These are phyloP conservation scores for Pterula multifida DNA, from an alignment of 1,284 basidiomycete species.

Conservation along the genomic window DNA sequence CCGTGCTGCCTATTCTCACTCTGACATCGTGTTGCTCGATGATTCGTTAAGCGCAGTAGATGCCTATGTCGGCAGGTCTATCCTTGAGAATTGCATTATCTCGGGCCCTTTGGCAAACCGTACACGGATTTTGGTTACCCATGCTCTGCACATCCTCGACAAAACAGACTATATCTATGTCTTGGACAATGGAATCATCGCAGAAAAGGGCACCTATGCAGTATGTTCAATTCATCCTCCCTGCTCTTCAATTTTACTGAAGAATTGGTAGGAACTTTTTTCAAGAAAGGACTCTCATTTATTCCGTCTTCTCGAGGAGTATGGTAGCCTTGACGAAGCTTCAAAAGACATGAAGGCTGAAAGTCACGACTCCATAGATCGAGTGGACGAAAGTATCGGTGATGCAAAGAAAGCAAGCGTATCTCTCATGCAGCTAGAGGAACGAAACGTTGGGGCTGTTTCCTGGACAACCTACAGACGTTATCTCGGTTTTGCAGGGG, in stretches of 20 bases:
- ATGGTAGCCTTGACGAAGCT: slow-evolving; percentile 30
- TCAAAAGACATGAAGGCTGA: slow-evolving; percentile 12
- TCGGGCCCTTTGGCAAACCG: slow-evolving; percentile 42
- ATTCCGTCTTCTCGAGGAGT: slow-evolving; percentile 49
- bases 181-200: slow-evolving; percentile 58
- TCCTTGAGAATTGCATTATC: slow-evolving; percentile 50
- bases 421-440: slow-evolving; percentile 40
- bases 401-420: slow-evolving; percentile 17
- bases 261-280: slow-evolving; percentile 33
- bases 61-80: slow-evolving; percentile 49
- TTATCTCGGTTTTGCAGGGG: slow-evolving; percentile 42
- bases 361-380: slow-evolving; percentile 7
- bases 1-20: slow-evolving; percentile 66
- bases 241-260: not conserved
- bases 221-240: slow-evolving; percentile 18
- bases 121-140: slow-evolving; percentile 70
- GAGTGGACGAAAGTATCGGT: slow-evolving; percentile 11
- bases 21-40: slow-evolving; percentile 65
- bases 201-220: slow-evolving; percentile 50
- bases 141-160: slow-evolving; percentile 62
- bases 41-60: slow-evolving; percentile 69
- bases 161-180: slow-evolving; percentile 60
- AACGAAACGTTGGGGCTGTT: slow-evolving; percentile 43
- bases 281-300: slow-evolving; percentile 31
- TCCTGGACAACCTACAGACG: slow-evolving; percentile 35